Conservation (phyloP, 805 yeast genomes). For the Ogataea trehaloabstinens region DNA sequence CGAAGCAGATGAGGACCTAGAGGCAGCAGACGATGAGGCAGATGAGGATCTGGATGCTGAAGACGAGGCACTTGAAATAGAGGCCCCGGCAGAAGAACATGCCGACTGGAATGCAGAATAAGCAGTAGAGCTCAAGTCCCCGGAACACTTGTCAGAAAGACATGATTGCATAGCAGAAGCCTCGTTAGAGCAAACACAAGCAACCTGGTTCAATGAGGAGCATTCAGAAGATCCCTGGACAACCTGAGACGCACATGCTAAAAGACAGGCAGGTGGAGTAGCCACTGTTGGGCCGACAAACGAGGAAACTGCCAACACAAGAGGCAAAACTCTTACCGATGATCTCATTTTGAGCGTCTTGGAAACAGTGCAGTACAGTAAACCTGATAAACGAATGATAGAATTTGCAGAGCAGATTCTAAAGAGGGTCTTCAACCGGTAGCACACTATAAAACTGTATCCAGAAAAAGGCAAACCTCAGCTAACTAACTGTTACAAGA, state of each 20-base stretch:
- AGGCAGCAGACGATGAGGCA: constrained; percentile 30
- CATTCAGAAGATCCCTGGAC: constrained; percentile 53
- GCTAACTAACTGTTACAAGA: background rate
- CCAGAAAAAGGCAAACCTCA: too few species aligned
- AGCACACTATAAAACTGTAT: too few species aligned
- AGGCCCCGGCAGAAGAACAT: constrained; percentile 48
- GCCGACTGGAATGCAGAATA: constrained; percentile 51
- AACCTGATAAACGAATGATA: too few species aligned
- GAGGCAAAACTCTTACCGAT: constrained; percentile 15
- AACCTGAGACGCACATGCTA: constrained; percentile 83
- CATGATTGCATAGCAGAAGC: constrained; percentile 55
- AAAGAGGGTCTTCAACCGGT: too few species aligned
- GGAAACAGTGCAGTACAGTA: too few species aligned
- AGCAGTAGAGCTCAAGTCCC: constrained; percentile 58
- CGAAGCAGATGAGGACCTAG: constrained; percentile 34
- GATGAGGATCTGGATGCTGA: constrained; percentile 30
- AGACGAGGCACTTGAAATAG: constrained; percentile 22
- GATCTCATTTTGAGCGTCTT: constrained; percentile 22
- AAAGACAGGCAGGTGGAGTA: constrained; percentile 87
- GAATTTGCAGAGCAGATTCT: too few species aligned
- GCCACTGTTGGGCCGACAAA: constrained; percentile 44
- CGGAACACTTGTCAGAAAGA: constrained; percentile 67
- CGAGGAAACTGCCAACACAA: constrained; percentile 36
- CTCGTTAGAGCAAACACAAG: constrained; percentile 66
- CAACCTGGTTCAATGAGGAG: constrained; percentile 56